Conservation (phyloP, 208 protist species). For the Acanthamoeba triangularis region DNA sequence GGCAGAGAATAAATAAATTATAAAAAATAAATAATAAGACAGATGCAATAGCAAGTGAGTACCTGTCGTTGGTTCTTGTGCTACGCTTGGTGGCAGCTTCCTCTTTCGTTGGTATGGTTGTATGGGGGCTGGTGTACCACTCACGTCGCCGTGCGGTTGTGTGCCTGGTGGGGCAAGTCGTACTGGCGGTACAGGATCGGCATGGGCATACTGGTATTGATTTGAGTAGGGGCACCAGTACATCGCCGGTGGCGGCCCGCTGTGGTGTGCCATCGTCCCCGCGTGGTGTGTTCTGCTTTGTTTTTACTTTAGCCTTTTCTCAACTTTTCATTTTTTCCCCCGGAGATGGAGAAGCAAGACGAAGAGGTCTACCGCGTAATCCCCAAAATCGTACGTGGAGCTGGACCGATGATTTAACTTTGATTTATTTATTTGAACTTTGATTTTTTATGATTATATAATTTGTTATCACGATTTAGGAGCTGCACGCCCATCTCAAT, state of each 20-base stretch:
- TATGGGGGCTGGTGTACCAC: neutral
- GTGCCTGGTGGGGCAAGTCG: too few species aligned
- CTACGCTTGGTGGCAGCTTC: neutral
- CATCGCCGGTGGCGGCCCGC: too few species aligned
- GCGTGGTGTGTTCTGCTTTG: too few species aligned
- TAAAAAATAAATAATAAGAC: too few species aligned
- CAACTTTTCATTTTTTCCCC: too few species aligned
- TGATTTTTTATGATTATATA: too few species aligned
- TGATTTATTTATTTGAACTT: neutral
- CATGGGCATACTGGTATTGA: too few species aligned
- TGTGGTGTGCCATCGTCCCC: too few species aligned
- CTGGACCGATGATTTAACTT: neutral
- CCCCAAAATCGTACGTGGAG: constrained; percentile 6
- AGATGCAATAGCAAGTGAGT: neutral
- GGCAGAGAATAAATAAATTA: too few species aligned
- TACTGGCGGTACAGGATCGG: too few species aligned
- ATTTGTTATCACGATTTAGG: neutral
- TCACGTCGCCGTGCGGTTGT: neutral
- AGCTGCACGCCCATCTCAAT: constrained; percentile 62
- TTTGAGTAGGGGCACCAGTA: too few species aligned
- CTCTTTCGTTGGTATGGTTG: constrained; percentile 6
- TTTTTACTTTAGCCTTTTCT: too few species aligned
- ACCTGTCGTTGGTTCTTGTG: neutral
- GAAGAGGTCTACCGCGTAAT: neutral
- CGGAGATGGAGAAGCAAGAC: neutral